Percentiles rank a stretch among this genome's conserved stretches.
Conservation (phyloP, 2,329 filamentous ascomycete species). For the Curvularia verruculosa region DNA sequence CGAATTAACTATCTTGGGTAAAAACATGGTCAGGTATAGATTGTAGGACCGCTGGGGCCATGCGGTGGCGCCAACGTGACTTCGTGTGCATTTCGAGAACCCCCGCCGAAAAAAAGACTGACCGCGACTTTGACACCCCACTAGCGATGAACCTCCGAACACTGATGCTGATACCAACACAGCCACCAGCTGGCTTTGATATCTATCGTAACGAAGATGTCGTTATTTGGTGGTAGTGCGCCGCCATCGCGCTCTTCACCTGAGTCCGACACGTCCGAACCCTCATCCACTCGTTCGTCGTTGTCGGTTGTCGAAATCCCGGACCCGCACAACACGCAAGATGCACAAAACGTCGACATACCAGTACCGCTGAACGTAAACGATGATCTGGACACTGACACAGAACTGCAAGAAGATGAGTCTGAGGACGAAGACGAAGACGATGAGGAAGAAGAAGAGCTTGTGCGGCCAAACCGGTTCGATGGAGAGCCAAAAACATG, state of each 20-base stretch:
- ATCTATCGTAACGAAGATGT: conserved; percentile 42
- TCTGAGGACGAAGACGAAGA: conserved; percentile 13
- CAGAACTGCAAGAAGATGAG: conserved; percentile 18
- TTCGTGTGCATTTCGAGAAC: conserved; percentile 18
- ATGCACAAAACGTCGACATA: conserved; percentile 15
- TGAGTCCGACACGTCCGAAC: conserved; percentile 18
- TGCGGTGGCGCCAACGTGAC: conserved; percentile 19
- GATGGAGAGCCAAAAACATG: conserved; percentile 71
- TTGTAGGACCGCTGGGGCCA: not conserved
- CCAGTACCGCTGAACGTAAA: conserved; percentile 6
- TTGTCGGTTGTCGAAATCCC: conserved; percentile 10
- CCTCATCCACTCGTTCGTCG: conserved; percentile 11
- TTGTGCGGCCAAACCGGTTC: conserved; percentile 69
- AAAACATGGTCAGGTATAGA: not conserved
- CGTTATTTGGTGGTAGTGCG: conserved; percentile 43
- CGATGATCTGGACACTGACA: conserved; percentile 27
- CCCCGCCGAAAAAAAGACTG: conserved; percentile 17
- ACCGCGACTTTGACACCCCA: conserved; percentile 8
- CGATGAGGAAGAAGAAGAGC: conserved; percentile 9
- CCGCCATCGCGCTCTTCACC: conserved; percentile 20
- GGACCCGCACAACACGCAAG: conserved; percentile 13
- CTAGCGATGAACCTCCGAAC: conserved; percentile 10
- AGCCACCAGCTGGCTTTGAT: conserved; percentile 15
- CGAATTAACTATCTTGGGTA: not conserved
- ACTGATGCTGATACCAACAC: conserved; percentile 1